These are phyloP conservation scores for Copromyces sp. DNA, from an alignment of 495 filamentous ascomycete species.

Conservation along the genomic window DNA sequence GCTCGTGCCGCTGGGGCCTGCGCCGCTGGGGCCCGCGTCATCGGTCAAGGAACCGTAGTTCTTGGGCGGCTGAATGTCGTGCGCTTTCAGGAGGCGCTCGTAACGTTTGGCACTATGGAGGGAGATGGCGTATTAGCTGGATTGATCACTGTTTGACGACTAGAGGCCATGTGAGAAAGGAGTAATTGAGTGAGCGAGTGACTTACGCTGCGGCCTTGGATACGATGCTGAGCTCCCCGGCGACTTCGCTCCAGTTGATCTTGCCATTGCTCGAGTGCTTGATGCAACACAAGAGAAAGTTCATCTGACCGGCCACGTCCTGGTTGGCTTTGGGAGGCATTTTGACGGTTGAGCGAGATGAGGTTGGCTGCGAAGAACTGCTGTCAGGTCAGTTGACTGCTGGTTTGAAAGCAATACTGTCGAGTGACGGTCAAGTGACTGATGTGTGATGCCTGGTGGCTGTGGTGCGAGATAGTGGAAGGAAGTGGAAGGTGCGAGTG, in stretches of 20 bases:
- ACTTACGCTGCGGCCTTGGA: constrained; percentile 60
- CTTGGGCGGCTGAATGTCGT: constrained; percentile 30
- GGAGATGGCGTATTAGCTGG: not conserved
- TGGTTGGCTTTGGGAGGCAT: constrained; percentile 43
- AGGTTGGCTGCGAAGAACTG: not conserved
- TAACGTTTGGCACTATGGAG: constrained; percentile 50
- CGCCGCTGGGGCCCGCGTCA: not conserved
- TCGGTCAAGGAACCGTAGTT: not conserved
- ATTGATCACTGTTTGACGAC: not conserved
- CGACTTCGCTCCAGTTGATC: constrained; percentile 51
- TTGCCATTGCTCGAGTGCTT: constrained; percentile 45
- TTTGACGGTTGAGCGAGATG: constrained; percentile 10
- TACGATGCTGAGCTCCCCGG: constrained; percentile 51
- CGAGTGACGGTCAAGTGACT: not conserved
- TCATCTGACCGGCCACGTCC: constrained; percentile 36
- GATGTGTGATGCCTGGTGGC: not conserved
- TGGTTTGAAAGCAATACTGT: not conserved
- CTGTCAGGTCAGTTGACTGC: not conserved
- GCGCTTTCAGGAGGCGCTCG: constrained; percentile 50
- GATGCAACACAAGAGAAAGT: constrained; percentile 56
- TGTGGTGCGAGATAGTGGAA: not conserved
- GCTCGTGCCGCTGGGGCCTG: not conserved
- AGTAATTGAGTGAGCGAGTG: not conserved
- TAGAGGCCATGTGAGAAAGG: not conserved
- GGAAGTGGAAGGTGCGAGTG: not conserved